Evolutionary conservation across 495 filamentous ascomycete species (phyloP), one percentile per base, ranked within the genome.

Genomic region (Penicillium mononematosum): DNA sequence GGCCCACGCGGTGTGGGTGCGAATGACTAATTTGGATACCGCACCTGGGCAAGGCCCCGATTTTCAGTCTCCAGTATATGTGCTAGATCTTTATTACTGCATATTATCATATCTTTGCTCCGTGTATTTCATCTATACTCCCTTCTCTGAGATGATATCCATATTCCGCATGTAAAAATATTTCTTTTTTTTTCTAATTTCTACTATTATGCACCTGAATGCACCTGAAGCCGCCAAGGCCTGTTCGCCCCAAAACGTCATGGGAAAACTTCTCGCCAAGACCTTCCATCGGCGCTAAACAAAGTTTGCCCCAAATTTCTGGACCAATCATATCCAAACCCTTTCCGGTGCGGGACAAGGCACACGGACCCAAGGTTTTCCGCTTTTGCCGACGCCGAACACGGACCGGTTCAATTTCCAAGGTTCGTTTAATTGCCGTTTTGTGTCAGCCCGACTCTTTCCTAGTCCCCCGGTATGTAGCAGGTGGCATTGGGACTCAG

Each of bases 251-350:
- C 32, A 39, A 36, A 38, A 59, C 55, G 58, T 55, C 52, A 45
- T 59, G 39, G 38, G 24, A 50, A 59, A 44, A 12, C 10, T 55
- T 38, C 32, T 59, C 22, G 58, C 51, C 52, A 50, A 59, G 45
- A 55, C 9, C 38, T 45, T 43, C 31, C 34, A 43, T 41, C 22
- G 14, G 31, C 19, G 36, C 27, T 58, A 45, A 41, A 12, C 7
- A 52, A n/a, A 31, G 31, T 27, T 34, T 20, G 38, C 19, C 32
- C 36, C 22, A 6, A n/a, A 17, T 12, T 4, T 43, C 19, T 34
- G 9, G 38, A 43, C 45, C 54, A 50, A 56, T 31, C 16, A 56
- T 16, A 50, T 24, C 45, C 14, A 12, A 31, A 50, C 19, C 34
- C 10, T 19, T 43, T 24, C 34, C 22, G 48, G 42, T 34, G 22